A percentile compares a stretch with the other conserved stretches of the same genome.
Conservation (phyloP, 257 asterid genomes). For the Solanum chiquidenum region DNA sequence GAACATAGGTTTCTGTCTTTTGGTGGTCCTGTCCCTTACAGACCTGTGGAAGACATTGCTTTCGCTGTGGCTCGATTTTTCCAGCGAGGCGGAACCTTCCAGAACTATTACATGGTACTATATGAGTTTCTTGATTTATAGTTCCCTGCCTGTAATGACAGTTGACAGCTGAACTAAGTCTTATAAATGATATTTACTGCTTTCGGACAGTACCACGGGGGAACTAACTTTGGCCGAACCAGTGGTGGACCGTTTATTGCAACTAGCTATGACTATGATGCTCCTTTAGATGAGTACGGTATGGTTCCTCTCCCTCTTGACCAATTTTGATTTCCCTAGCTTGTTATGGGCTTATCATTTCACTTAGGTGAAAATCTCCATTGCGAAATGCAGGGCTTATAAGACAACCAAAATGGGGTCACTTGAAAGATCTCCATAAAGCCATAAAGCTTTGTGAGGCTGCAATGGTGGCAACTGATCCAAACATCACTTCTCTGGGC, state of each 20-base stretch:
- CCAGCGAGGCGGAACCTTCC: conserved; percentile 91
- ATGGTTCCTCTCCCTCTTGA: conserved; percentile 4
- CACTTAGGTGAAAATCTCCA: not conserved
- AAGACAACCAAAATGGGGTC: conserved; percentile 86
- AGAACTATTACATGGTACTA: conserved; percentile 85
- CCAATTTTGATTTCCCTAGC: not conserved
- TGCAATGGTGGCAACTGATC: conserved; percentile 70
- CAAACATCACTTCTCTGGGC: conserved; percentile 54
- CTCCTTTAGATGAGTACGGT: conserved; percentile 94
- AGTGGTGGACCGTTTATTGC: conserved; percentile 84
- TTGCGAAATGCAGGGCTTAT: conserved; percentile 34
- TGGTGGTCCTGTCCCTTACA: conserved; percentile 65
- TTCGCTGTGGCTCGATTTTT: conserved; percentile 84
- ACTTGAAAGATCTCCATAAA: conserved; percentile 69
- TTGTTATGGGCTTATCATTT: not conserved
- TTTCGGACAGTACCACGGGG: conserved; percentile 71
- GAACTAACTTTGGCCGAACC: conserved; percentile 81
- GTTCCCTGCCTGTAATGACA: not conserved
- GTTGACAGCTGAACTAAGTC: not conserved
- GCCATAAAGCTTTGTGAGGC: conserved; percentile 81
- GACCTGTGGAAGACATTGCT: conserved; percentile 88
- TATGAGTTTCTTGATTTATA: not conserved
- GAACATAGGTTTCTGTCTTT: conserved; percentile 57
- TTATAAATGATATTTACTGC: not conserved
- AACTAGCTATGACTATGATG: conserved; percentile 89